Conservation (phyloP, 345 rosid genomes). For the Gossypium herbaceum region DNA sequence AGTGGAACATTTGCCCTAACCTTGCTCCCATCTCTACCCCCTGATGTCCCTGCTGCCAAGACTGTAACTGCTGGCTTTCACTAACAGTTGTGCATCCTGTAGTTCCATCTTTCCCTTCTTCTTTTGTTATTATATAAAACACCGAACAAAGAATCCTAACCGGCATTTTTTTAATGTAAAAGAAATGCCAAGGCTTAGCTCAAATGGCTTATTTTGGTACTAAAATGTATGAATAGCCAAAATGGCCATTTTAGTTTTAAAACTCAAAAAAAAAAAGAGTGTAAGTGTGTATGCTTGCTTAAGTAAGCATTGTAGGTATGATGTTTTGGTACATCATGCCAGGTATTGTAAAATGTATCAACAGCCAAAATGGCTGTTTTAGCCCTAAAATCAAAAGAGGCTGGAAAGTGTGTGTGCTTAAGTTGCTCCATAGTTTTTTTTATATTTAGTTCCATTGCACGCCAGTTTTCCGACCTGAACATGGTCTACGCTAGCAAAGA, state of each 20-base stretch:
- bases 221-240: slow-evolving; percentile 6
- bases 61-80: slow-evolving; percentile 31
- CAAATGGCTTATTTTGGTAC: slow-evolving; percentile 1
- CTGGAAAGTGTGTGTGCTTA: neutral
- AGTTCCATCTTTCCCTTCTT: neutral
- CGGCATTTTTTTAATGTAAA: neutral
- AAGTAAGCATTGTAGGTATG: neutral
- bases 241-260: neutral
- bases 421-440: neutral
- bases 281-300: neutral
- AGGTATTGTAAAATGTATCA: neutral
- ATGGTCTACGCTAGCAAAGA: neutral
- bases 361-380: neutral
- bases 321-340: neutral
- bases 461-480: neutral
- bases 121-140: neutral
- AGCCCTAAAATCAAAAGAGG: neutral
- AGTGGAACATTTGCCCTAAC: slow-evolving; percentile 59
- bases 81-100: slow-evolving; percentile 10
- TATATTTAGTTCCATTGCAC: neutral
- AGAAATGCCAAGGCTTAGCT: slow-evolving; percentile 15
- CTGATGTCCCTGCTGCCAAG: slow-evolving; percentile 36
- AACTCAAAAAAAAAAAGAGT: neutral
- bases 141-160: slow-evolving; percentile 2
- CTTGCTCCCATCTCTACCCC: slow-evolving; percentile 69